These are phyloP conservation scores for Ploettnerulaceae sp. DNA, from an alignment of 2,329 filamentous ascomycete genomes.

Conservation along the genomic window DNA sequence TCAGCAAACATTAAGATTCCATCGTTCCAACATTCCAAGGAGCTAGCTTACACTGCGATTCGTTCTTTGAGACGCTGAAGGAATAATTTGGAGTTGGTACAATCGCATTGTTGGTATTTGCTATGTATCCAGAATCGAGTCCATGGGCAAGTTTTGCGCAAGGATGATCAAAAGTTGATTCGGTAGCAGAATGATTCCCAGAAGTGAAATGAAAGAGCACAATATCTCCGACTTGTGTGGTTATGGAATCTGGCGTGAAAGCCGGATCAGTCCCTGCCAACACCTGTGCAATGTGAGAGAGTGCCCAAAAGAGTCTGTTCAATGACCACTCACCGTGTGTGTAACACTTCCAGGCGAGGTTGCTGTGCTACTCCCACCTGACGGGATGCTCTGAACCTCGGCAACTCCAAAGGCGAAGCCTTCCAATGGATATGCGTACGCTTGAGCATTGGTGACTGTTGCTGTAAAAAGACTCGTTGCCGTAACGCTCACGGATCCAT, in stretches of 20 bases:
- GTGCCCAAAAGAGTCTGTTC: not conserved
- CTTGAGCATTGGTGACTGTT: constrained; percentile 18
- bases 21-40: not conserved
- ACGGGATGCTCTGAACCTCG: constrained; percentile 13
- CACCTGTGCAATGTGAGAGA: constrained; percentile 13
- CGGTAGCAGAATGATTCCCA: constrained; percentile 45
- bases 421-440: constrained; percentile 25
- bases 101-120: constrained; percentile 30
- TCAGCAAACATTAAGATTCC: not conserved
- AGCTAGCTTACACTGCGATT: constrained; percentile 19
- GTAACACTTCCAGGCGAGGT: constrained; percentile 6
- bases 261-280: constrained; percentile 36
- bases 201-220: constrained; percentile 33
- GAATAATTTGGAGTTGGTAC: constrained; percentile 38
- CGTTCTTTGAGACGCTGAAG: constrained; percentile 10
- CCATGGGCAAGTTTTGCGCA: constrained; percentile 41
- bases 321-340: constrained; percentile 15
- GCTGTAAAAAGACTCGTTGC: constrained; percentile 22
- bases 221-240: constrained; percentile 30
- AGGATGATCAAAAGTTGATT: constrained; percentile 34
- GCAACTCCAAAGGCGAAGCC: constrained; percentile 21
- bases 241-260: constrained; percentile 54
- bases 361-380: not conserved
- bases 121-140: constrained; percentile 55
- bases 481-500: constrained; percentile 19